A percentile compares a stretch with the other conserved stretches of the same genome.
phyloP scores from a whole-genome alignment of 805 yeast species.

The Schwanniomyces occidentalis region DNA sequence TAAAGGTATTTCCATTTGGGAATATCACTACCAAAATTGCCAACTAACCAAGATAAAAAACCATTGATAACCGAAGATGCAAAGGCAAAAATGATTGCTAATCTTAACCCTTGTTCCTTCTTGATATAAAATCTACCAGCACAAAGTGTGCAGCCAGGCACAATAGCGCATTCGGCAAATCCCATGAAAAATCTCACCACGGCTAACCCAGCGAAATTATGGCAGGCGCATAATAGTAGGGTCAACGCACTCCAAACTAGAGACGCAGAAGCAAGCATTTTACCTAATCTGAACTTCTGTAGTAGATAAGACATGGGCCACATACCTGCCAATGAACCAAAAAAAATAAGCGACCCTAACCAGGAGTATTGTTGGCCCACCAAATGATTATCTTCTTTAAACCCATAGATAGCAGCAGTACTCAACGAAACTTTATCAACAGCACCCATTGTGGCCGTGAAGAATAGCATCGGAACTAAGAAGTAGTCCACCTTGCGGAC shows the following conservation, averaged over 20 bases:
- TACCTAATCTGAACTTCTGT: constrained; percentile 22
- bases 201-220: constrained; percentile 14
- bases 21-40: constrained; percentile 14
- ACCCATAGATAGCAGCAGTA: constrained; percentile 21
- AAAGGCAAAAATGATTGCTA: constrained; percentile 17
- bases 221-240: constrained; percentile 13
- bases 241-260: constrained; percentile 15
- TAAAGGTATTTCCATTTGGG: constrained; percentile 23
- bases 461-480: constrained; percentile 14
- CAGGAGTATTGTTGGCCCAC: constrained; percentile 17
- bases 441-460: constrained; percentile 19
- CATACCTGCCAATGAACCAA: constrained; percentile 18
- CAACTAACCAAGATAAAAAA: constrained; percentile 19
- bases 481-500: constrained; percentile 14
- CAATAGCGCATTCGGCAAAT: constrained; percentile 27
- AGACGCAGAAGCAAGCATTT: constrained; percentile 21
- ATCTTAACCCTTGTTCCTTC: constrained; percentile 17
- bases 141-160: constrained; percentile 18
- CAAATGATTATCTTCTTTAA: constrained; percentile 12
- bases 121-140: constrained; percentile 16
- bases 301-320: constrained; percentile 18
- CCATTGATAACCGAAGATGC: constrained; percentile 25
- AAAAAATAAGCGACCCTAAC: constrained; percentile 17
- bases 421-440: constrained; percentile 18
- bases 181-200: constrained; percentile 23